Evolutionary conservation across 2,329 filamentous ascomycete genomes (phyloP), one percentile per base, ranked within the genome.

Genomic region (Periconia sp.): DNA sequence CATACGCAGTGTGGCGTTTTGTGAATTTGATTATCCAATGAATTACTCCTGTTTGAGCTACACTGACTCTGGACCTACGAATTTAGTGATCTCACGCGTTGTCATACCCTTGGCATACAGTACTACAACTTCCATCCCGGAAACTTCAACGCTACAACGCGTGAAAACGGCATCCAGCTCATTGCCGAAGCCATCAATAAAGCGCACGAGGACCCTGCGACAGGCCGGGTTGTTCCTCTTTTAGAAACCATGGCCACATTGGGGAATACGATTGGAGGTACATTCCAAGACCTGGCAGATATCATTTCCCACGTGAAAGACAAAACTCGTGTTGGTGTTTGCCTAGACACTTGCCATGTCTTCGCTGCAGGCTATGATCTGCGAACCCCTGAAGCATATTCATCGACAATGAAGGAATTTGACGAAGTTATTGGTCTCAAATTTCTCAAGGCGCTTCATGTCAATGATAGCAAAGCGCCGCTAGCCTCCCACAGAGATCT

Each of bases 81-180:
- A 27, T 27, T 27, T 27, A 27, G 23, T 64, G 94, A 99, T 71
- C 80, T 99, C 1, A 78, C 84, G 47, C 86, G 94, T 10, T 97
- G 94, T 73, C 90, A 96, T 68, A 81, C 82, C 44, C 84, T 99
- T 0, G 91, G 92, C 1, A 96, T 99, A 66, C 81, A 78, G 57
- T 82, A 97, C n/a, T 99, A 97, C 79, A 99, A 99, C 75, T 97
- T 99, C 77, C 94, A 99, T 70, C 94, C 94, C 0, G 94, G 94
- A 18, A 92, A 88, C 53, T 88, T 88, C 1, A 89, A 74, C 41
- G 74, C 88, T 52, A 86, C 87, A 45, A 80, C 83, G 3, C 84
- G 88, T 35, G 77, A 81, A 0, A 86, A 85, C 18, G 92, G 92
- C 3, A 87, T 96, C 53, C 79, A 76, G 14, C 85, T 94, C 40